phyloP scores from a whole-genome alignment of 2,329 filamentous ascomycete genomes.

The Trichoderma harzianum region DNA sequence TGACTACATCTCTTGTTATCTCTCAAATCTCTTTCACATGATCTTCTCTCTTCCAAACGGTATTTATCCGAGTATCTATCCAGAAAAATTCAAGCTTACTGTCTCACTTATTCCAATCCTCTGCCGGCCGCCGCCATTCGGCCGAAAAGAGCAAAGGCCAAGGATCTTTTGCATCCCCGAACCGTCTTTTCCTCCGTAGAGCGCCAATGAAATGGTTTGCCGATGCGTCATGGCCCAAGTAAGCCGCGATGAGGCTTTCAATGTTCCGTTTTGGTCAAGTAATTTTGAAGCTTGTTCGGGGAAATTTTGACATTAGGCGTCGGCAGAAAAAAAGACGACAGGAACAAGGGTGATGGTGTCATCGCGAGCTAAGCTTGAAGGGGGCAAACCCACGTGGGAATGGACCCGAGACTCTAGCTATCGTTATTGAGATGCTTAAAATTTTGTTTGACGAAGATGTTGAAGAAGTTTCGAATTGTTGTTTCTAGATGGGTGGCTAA shows the following conservation, averaged over 20 bases:
- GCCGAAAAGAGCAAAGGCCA: background rate
- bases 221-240: background rate
- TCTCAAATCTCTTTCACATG: background rate
- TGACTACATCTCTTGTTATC: background rate
- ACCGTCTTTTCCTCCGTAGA: background rate
- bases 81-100: background rate
- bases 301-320: background rate
- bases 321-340: slow-evolving; percentile 4
- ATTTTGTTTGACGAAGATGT: background rate
- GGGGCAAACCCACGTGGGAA: slow-evolving; percentile 1
- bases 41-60: background rate
- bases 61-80: background rate
- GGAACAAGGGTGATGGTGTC: slow-evolving; percentile 13
- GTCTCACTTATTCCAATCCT: background rate
- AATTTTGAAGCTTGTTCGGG: background rate
- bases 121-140: background rate
- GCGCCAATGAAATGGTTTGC: background rate
- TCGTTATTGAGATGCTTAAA: slow-evolving; percentile 9
- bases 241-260: background rate
- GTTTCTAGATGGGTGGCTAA: background rate
- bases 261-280: background rate
- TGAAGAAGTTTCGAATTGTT: background rate
- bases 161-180: background rate
- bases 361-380: slow-evolving; percentile 1
- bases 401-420: background rate